A percentile compares a stretch with the other conserved stretches of the same genome.
Evolutionary conservation across 176 grass and related monocot genomes (phyloP).

Genomic region (Puya raimondii): DNA sequence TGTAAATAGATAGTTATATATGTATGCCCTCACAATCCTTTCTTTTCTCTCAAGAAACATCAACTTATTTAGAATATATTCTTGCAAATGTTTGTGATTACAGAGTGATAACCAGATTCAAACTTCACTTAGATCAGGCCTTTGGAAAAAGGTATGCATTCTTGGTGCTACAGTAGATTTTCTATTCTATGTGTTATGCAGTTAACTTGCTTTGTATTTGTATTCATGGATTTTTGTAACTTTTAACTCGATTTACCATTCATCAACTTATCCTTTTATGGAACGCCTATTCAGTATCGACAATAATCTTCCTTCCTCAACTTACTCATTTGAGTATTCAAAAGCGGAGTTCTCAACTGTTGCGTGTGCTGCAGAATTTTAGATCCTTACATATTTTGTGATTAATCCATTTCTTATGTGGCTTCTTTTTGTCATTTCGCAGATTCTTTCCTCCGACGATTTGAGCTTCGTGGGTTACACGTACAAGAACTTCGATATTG

Average conservation of each 20-base stretch:
- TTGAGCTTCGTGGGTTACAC: slow-evolving; percentile 59
- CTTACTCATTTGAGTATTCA: too few relatives aligned
- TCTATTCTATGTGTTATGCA: neutral
- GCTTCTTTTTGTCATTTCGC: slow-evolving; percentile 13
- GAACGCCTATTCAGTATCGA: too few relatives aligned
- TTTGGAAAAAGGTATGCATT: slow-evolving; percentile 26
- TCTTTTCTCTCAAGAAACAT: neutral
- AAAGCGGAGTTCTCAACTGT: neutral
- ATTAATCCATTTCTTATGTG: neutral
- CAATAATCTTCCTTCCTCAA: too few relatives aligned
- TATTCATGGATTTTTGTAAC: neutral
- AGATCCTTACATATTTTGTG: neutral
- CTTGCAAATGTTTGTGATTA: neutral
- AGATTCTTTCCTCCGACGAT: slow-evolving; percentile 53
- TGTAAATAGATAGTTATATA: too few relatives aligned
- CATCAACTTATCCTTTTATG: too few relatives aligned
- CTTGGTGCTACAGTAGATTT: neutral
- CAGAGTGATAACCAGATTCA: slow-evolving; percentile 13
- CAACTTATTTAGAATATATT: neutral
- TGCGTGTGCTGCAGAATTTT: slow-evolving; percentile 17
- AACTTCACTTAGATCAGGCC: slow-evolving; percentile 22
- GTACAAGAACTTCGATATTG: slow-evolving; percentile 59
- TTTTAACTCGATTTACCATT: too few relatives aligned
- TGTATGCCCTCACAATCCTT: neutral
- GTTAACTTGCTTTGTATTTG: neutral